Evolutionary conservation across 2,329 filamentous ascomycete genomes (phyloP), one percentile per base, ranked within the genome.

Genomic region (Fusarium burgessii): DNA sequence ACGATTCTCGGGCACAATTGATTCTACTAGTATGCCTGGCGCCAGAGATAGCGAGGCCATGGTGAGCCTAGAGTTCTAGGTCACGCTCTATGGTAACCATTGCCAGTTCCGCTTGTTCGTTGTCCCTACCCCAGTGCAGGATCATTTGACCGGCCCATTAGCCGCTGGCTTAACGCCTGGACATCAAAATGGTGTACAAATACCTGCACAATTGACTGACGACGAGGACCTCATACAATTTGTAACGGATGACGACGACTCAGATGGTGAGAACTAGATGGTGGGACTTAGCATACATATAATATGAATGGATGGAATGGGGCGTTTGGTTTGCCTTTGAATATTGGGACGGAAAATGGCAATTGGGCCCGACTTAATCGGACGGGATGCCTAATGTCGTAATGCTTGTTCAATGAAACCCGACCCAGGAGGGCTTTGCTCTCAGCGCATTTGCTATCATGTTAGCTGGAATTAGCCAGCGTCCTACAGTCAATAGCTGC

Each of bases 1-100:
- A 5, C 82, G 82, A 23, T 84, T 85, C 72, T 80, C 77, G 17
- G 83, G 83, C 9, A 74, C 67, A 14, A 72, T 83, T 25, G 67
- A 76, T 58, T 54, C 55, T 35, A 29, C 52, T 18, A 58, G 55
- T 23, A 55, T 49, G 40, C 14, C 42, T 15, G 68, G 68, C 41
- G 20, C 45, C 17, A 58, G 55, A 29, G 45, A 40, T 25, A 27
- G 23, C 15, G 29, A 40, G 23, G 25, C 33, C 35, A 33, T 43
- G 20, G 51, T 45, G 36, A 33, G 15, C 27, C 46, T 41, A 11
- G 38, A 62, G 41, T 61, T 55, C 12, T 72, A 67, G 46, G 9
- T 36, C 27, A 35, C 42, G 17, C 20, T 47, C n/a, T 46, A 54
- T 8, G 41, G 40, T 38, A 12, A 11, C 15, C 32, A 60, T 25